phyloP scores from a whole-genome alignment of 768 basidiomycete genomes.

The Phallus indusiatus region DNA sequence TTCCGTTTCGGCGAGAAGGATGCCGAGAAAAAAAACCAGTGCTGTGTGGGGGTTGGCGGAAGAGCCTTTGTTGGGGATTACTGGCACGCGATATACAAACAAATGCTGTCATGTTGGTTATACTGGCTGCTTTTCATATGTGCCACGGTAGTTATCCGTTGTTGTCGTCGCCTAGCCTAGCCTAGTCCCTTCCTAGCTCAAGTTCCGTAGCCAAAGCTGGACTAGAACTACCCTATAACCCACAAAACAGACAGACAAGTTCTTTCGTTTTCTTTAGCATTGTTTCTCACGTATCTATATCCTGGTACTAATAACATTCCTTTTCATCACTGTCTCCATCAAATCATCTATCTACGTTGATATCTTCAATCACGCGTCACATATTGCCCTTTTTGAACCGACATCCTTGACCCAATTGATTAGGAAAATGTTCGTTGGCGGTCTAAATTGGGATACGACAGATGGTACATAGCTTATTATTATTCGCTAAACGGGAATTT shows the following conservation, averaged over 20 bases:
- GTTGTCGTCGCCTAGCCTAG: conserved; percentile 26
- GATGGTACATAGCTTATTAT: conserved; percentile 61
- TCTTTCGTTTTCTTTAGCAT: conserved; percentile 46
- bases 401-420: conserved; percentile 23
- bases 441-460: conserved; percentile 99
- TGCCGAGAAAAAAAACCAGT: background rate
- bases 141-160: conserved; percentile 32
- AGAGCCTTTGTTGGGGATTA: background rate
- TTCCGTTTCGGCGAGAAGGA: conserved; percentile 1
- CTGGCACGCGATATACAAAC: background rate
- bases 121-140: conserved; percentile 10
- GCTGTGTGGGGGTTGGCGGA: background rate
- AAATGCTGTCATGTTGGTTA: background rate
- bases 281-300: conserved; percentile 57
- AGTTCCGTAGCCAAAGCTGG: conserved; percentile 65
- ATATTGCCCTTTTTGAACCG: conserved; percentile 18
- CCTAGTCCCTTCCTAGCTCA: conserved; percentile 42
- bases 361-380: conserved; percentile 16
- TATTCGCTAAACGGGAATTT: conserved; percentile 15
- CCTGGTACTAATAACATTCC: conserved; percentile 76
- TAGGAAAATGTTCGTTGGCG: conserved; percentile 99
- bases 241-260: conserved; percentile 67
- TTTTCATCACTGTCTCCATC: conserved; percentile 26
- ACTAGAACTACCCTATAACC: conserved; percentile 39
- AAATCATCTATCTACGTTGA: conserved; percentile 19